A percentile compares a stretch with the other conserved stretches of the same genome.
Evolutionary conservation across 805 yeast species (phyloP).

Genomic region (Starmerella bombi): DNA sequence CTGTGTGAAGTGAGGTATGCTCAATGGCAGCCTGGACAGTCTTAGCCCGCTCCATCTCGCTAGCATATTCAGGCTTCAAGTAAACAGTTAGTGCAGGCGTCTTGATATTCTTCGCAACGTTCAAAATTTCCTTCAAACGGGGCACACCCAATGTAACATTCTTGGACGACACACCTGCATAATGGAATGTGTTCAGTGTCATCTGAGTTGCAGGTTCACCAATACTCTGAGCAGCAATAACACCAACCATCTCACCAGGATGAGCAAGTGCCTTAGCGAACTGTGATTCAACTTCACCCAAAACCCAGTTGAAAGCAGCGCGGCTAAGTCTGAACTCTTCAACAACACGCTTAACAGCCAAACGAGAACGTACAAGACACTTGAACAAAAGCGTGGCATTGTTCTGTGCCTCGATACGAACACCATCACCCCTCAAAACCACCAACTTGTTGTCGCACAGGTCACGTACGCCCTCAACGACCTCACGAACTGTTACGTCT

Average conservation of each 20-base stretch:
- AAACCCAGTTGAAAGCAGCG: slow-evolving; percentile 87
- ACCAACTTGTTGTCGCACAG: slow-evolving; percentile 58
- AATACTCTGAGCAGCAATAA: slow-evolving; percentile 91
- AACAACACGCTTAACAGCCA: slow-evolving; percentile 78
- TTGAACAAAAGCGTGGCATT: slow-evolving; percentile 86
- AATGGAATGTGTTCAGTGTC: slow-evolving; percentile 95
- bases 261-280: slow-evolving; percentile 84
- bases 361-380: slow-evolving; percentile 81
- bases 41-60: slow-evolving; percentile 88
- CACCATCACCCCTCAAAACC: slow-evolving; percentile 62
- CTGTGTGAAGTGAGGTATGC: slow-evolving; percentile 87
- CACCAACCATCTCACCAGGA: slow-evolving; percentile 98
- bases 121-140: slow-evolving; percentile 92
- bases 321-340: slow-evolving; percentile 79
- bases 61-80: slow-evolving; percentile 62
- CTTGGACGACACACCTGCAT: slow-evolving; percentile 95
- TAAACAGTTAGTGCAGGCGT: slow-evolving; percentile 99
- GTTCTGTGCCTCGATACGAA: slow-evolving; percentile 73
- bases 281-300: slow-evolving; percentile 88
- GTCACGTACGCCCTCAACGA: slow-evolving; percentile 56
- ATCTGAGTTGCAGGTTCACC: slow-evolving; percentile 98
- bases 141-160: slow-evolving; percentile 96
- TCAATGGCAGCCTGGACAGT: slow-evolving; percentile 92
- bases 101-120: slow-evolving; percentile 95
- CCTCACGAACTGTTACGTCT: slow-evolving; percentile 73